A percentile compares a stretch with the other conserved stretches of the same genome.
Evolutionary conservation across 1,284 basidiomycete species (phyloP).

Genomic region (Leccinum laetum): DNA sequence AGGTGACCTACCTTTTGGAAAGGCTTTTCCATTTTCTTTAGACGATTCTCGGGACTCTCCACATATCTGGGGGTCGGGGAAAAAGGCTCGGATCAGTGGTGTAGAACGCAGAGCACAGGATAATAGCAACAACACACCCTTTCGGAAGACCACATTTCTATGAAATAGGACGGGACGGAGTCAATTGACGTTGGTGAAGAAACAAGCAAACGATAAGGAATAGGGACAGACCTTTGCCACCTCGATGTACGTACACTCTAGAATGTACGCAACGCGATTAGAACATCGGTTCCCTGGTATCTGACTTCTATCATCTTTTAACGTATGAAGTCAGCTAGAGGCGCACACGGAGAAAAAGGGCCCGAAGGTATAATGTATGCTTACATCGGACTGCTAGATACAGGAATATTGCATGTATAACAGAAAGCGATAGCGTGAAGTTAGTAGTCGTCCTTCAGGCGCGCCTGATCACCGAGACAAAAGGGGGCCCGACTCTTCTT

Average conservation of each 20-base stretch:
- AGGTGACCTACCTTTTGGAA: slow-evolving; percentile 47
- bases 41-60: slow-evolving; percentile 68
- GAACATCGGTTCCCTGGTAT: slow-evolving; percentile 73
- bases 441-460: background rate
- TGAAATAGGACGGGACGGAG: background rate
- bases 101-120: background rate
- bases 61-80: slow-evolving; percentile 52
- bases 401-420: background rate
- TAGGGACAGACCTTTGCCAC: slow-evolving; percentile 57
- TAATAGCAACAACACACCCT: slow-evolving; percentile 47
- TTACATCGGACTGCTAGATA: slow-evolving; percentile 51
- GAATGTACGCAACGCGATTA: slow-evolving; percentile 73
- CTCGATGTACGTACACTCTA: slow-evolving; percentile 79
- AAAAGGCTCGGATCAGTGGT: background rate
- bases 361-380: slow-evolving; percentile 20
- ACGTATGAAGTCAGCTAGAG: background rate
- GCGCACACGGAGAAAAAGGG: background rate
- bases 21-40: slow-evolving; percentile 73
- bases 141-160: slow-evolving; percentile 85
- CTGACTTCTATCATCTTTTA: slow-evolving; percentile 56
- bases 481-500: slow-evolving; percentile 59
- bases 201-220: background rate
- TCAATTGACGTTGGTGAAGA: background rate
- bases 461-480: background rate
- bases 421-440: slow-evolving; percentile 6